phyloP scores from a whole-genome alignment of 1,284 basidiomycete species.

The Fomitopsis pinicola region DNA sequence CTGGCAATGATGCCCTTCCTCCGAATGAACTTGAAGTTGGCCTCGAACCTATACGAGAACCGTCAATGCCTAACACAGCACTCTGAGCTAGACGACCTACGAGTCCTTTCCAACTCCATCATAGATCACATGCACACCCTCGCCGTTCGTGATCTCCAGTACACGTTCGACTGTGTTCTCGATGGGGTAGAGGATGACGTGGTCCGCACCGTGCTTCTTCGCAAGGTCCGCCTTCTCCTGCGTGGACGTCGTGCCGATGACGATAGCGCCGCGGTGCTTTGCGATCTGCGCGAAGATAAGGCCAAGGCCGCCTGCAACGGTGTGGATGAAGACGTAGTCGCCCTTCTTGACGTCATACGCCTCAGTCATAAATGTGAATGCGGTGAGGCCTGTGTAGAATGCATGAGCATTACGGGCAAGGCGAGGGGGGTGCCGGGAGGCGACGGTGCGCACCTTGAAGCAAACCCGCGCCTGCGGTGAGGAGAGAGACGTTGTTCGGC shows the following conservation, averaged over 20 bases:
- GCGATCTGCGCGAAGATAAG: slow-evolving; percentile 59
- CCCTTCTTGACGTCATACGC: slow-evolving; percentile 78
- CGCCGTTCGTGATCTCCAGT: slow-evolving; percentile 75
- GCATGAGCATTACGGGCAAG: background rate
- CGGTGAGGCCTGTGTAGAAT: slow-evolving; percentile 50
- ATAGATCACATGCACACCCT: slow-evolving; percentile 85
- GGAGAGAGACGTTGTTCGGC: slow-evolving; percentile 57
- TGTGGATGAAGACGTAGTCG: slow-evolving; percentile 78
- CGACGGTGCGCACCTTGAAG: slow-evolving; percentile 51
- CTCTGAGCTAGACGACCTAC: slow-evolving; percentile 35
- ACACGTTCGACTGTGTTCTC: slow-evolving; percentile 72
- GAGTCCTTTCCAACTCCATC: slow-evolving; percentile 96
- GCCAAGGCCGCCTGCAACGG: slow-evolving; percentile 81
- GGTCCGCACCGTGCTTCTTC: slow-evolving; percentile 76
- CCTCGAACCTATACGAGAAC: slow-evolving; percentile 58
- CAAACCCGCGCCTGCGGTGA: slow-evolving; percentile 62
- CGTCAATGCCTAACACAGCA: background rate
- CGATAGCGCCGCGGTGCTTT: slow-evolving; percentile 76
- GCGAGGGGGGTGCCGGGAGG: background rate
- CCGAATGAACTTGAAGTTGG: slow-evolving; percentile 76
- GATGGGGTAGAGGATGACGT: slow-evolving; percentile 80
- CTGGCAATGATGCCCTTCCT: slow-evolving; percentile 85
- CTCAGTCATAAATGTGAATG: slow-evolving; percentile 77
- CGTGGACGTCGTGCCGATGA: slow-evolving; percentile 94
- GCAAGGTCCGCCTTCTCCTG: slow-evolving; percentile 84